phyloP scores from a whole-genome alignment of 108 stramenopile species.

The Fragilaria radians region DNA sequence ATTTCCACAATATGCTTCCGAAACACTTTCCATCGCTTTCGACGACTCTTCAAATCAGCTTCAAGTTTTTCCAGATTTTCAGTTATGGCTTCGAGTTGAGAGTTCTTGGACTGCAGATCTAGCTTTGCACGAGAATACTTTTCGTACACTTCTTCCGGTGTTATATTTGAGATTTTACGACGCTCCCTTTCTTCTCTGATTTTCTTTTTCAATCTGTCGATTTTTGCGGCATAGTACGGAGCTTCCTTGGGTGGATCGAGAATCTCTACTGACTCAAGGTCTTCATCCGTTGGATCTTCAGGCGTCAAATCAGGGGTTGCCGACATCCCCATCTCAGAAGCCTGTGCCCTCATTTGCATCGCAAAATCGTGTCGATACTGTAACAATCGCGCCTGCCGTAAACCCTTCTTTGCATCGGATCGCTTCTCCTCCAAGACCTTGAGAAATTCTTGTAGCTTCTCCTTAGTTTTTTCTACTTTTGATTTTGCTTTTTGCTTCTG shows the following conservation, averaged over 20 bases:
- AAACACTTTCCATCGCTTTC: conserved; percentile 48
- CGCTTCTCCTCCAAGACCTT: conserved; percentile 6
- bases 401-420: conserved; percentile 7
- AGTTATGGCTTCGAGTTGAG: conserved; percentile 44
- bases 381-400: conserved; percentile 2
- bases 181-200: conserved; percentile 57
- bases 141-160: conserved; percentile 52
- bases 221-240: conserved; percentile 42
- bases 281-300: conserved; percentile 57
- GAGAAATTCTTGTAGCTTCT: conserved; percentile 8
- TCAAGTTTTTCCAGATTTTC: conserved; percentile 20
- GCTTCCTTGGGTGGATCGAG: conserved; percentile 24
- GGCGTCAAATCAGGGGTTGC: too few species aligned
- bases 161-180: conserved; percentile 41
- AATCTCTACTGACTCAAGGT: conserved; percentile 57
- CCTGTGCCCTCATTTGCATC: too few species aligned
- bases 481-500: neutral
- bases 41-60: conserved; percentile 41
- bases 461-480: conserved; percentile 9
- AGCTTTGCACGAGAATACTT: conserved; percentile 60
- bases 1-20: conserved; percentile 45
- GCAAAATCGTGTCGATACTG: too few species aligned
- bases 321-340: too few species aligned
- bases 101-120: conserved; percentile 42
- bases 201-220: conserved; percentile 28